These are phyloP conservation scores for Plasmodium berghei DNA, from an alignment of 169 alveolate species.

Conservation along the genomic window DNA sequence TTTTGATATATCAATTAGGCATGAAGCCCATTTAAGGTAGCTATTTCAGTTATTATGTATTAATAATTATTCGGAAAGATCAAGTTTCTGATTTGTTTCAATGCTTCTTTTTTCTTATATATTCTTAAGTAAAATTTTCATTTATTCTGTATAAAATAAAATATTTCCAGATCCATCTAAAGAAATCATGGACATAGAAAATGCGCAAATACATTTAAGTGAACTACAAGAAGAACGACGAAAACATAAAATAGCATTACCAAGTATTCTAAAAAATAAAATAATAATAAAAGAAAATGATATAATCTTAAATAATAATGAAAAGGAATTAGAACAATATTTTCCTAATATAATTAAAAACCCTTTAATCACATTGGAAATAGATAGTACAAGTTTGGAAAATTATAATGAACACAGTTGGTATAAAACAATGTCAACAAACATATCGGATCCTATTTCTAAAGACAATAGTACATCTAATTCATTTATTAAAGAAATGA, in stretches of 20 bases:
- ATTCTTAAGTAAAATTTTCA: too few relatives aligned
- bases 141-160: too few relatives aligned
- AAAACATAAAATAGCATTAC: slow-evolving; percentile 35
- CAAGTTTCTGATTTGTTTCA: too few relatives aligned
- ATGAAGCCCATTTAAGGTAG: too few relatives aligned
- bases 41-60: too few relatives aligned
- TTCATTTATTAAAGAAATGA: slow-evolving; percentile 24
- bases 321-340: background rate
- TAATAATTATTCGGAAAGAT: too few relatives aligned
- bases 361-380: background rate
- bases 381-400: too few relatives aligned
- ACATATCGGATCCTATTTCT: slow-evolving; percentile 11
- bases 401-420: background rate
- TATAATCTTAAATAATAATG: background rate
- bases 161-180: too few relatives aligned
- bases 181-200: slow-evolving; percentile 52
- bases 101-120: too few relatives aligned
- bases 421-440: slow-evolving; percentile 9
- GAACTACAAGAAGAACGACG: slow-evolving; percentile 65
- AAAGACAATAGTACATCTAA: slow-evolving; percentile 8
- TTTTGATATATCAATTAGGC: too few relatives aligned
- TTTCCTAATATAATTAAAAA: slow-evolving; percentile 34
- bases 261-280: slow-evolving; percentile 24
- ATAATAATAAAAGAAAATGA: slow-evolving; percentile 22
- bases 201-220: slow-evolving; percentile 53